Percentiles rank a stretch among this genome's conserved stretches.
Evolutionary conservation across 106 monocot genomes (phyloP).

Genomic region (Platanthera zijinensis): DNA sequence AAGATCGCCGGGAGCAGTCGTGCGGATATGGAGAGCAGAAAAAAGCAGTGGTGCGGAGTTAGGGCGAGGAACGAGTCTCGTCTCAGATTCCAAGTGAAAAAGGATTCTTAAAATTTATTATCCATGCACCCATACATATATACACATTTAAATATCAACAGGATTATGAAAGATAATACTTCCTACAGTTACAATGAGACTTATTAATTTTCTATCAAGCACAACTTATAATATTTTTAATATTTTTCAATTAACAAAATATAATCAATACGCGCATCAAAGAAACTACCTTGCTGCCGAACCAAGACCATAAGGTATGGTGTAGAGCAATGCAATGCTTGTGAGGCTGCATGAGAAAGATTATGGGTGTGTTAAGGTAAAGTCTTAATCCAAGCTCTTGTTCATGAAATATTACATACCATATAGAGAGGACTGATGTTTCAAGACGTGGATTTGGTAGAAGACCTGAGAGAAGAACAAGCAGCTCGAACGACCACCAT

Average conservation of each 20-base stretch:
- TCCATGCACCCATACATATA: neutral
- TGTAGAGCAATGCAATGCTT: slow-evolving; percentile 39
- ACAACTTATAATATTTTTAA: neutral
- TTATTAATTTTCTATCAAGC: neutral
- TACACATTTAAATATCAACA: too few species aligned
- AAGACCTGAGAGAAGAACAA: slow-evolving; percentile 54
- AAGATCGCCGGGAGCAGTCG: too few species aligned
- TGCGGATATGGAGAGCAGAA: too few species aligned
- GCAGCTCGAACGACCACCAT: slow-evolving; percentile 85
- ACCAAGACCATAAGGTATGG: slow-evolving; percentile 51
- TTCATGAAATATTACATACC: slow-evolving; percentile 24
- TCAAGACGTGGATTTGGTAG: slow-evolving; percentile 62
- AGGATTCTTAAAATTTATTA: too few species aligned
- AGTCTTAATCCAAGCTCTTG: neutral
- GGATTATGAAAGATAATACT: too few species aligned
- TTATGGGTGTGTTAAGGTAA: neutral
- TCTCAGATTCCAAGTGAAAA: too few species aligned
- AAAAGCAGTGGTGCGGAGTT: too few species aligned
- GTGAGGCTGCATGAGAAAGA: slow-evolving; percentile 34
- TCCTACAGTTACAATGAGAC: too few species aligned
- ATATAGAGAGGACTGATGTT: slow-evolving; percentile 70
- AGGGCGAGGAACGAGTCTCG: too few species aligned
- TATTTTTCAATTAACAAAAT: neutral
- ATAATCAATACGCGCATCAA: neutral
- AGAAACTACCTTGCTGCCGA: slow-evolving; percentile 40